These are phyloP conservation scores for Trematosphaeria pertusa DNA, from an alignment of 2,329 filamentous ascomycete species.

Conservation along the genomic window DNA sequence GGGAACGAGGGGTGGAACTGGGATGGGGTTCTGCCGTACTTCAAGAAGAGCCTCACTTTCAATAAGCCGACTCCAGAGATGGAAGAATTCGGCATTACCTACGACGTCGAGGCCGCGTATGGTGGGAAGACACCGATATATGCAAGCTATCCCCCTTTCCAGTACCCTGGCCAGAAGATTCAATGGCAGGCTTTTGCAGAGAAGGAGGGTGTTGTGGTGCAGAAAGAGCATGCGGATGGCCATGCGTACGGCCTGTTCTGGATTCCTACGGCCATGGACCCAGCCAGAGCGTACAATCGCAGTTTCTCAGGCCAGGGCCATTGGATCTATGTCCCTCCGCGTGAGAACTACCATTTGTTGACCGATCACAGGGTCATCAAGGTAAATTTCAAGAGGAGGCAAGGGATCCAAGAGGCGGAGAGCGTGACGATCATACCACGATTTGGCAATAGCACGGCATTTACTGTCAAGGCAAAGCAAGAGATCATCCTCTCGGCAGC, in stretches of 20 bases:
- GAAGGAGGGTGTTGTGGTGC: constrained; percentile 12
- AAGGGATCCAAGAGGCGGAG: not conserved
- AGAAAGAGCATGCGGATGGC: constrained; percentile 18
- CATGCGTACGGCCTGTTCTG: constrained; percentile 19
- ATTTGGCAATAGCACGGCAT: not conserved
- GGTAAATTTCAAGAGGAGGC: not conserved
- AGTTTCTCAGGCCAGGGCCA: constrained; percentile 35
- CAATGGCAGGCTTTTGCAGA: constrained; percentile 16
- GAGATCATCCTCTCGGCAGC: no score
- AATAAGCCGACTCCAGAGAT: constrained; percentile 6
- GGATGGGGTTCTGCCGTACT: constrained; percentile 52
- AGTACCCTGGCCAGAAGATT: constrained; percentile 20
- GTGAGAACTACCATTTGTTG: constrained; percentile 33
- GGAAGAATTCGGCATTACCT: constrained; percentile 18
- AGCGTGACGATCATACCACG: not conserved
- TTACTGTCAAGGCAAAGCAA: not conserved
- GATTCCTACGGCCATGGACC: constrained; percentile 17
- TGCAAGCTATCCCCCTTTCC: constrained; percentile 20
- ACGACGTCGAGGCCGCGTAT: constrained; percentile 16
- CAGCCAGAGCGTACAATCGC: constrained; percentile 26
- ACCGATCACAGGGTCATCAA: constrained; percentile 19
- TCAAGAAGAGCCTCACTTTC: constrained; percentile 29
- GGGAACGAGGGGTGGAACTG: constrained; percentile 59
- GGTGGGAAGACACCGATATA: constrained; percentile 17
- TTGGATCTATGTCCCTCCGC: constrained; percentile 27